Evolutionary conservation across 257 asterid species (phyloP), one percentile per base, ranked within the genome.

Genomic region (Prunella vulgaris): DNA sequence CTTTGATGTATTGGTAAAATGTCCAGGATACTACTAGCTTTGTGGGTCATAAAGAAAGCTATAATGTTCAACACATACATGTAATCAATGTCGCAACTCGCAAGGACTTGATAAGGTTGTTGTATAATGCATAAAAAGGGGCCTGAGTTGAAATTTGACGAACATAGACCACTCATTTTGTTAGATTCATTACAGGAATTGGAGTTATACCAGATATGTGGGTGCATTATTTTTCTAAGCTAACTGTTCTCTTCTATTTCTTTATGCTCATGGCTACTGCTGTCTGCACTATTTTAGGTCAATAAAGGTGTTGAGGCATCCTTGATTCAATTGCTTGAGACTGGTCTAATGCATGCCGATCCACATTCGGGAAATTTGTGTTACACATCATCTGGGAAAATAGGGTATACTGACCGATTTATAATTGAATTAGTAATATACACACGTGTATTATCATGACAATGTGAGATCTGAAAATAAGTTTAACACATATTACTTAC

Each of bases 361-460:
- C 97, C 99, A 27, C 99, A 93, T 78, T 95, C 97, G 64, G 99
- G 99, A 77, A 93, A 93, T 79, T 59, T 93, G 79, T 89, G 97
- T 32, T 88, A 87, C 70, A 70, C 81, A 42, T 64, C 93, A 60
- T 78, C 96, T 38, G 93, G 92, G 74, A 86, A 85, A 79, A 79
- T 93, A 65, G 99, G 99, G 99, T 93, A 86, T 35, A n/a, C n/a
- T 69, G 7, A 25, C 76, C 72, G 69, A 24, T 42, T 74, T 37
- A 77, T 46, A 37, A 77, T 71, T 64, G 59, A 68, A 38, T 52
- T 27, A 17, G 10, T 10, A 22, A 54, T 70, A 54, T 62, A 17
- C 63, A 49, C 53, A 27, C 33, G 14, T 37, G 15, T 18, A 37
- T 40, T 48, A 30, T 70, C 68, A 3, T 42, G 64, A 22, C 48